Conservation (phyloP, 164 flowering plant species). For the Cinnamomum micranthum region DNA sequence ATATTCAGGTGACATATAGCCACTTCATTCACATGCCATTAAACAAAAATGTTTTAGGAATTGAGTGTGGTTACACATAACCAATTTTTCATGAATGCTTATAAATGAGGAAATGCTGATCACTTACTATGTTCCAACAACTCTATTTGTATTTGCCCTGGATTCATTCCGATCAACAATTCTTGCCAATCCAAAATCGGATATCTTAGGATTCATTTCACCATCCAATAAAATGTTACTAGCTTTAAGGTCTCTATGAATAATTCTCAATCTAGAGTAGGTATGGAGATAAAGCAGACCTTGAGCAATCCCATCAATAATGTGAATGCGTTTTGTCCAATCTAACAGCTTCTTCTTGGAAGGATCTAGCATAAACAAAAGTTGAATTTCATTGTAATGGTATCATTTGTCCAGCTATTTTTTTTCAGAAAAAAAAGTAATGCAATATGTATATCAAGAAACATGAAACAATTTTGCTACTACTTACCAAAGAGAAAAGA, state of each 20-base stretch:
- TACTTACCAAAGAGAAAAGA: slow-evolving; percentile 22
- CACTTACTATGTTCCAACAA: slow-evolving; percentile 18
- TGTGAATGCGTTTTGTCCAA: slow-evolving; percentile 29
- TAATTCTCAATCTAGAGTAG: no score
- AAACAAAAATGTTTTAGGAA: not conserved
- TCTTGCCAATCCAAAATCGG: slow-evolving; percentile 51
- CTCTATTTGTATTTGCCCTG: no score
- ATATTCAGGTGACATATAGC: no score
- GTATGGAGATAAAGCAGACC: no score
- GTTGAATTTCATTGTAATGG: not conserved
- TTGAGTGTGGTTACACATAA: not conserved
- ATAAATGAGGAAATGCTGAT: not conserved
- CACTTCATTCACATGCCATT: slow-evolving; percentile 2
- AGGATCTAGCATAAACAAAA: slow-evolving; percentile 20
- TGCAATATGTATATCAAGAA: not conserved
- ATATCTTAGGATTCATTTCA: slow-evolving; percentile 42
- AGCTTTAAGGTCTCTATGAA: no score
- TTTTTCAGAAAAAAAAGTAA: not conserved
- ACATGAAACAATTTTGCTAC: not conserved
- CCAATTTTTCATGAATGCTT: not conserved
- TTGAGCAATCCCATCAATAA: no score
- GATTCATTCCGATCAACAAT: slow-evolving; percentile 21
- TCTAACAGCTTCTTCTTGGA: slow-evolving; percentile 5
- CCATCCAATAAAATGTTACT: slow-evolving; percentile 23
- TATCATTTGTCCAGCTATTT: not conserved